Conservation (phyloP, 2,329 filamentous ascomycete species). For the Clonostachys rosea region DNA sequence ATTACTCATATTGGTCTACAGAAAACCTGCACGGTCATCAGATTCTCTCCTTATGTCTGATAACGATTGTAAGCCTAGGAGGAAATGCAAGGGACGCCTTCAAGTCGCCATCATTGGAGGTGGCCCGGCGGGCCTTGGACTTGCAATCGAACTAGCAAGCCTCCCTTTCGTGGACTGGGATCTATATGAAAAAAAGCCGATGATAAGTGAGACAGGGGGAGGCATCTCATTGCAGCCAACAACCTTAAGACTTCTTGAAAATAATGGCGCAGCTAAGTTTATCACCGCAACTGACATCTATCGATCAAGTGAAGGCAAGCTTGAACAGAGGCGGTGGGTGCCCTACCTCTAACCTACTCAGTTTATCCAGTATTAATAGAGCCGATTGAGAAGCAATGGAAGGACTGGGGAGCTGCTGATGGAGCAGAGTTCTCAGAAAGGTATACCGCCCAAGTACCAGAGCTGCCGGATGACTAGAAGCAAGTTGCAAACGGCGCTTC, state of each 20-base stretch:
- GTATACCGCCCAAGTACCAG: slow-evolving; percentile 11
- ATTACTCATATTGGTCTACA: too few species aligned
- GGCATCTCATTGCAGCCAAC: too few species aligned
- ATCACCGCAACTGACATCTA: slow-evolving; percentile 17
- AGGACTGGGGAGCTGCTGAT: slow-evolving; percentile 19
- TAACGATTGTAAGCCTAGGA: too few species aligned
- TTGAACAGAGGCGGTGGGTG: too few species aligned
- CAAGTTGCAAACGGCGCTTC: too few species aligned
- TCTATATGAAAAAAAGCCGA: slow-evolving; percentile 25
- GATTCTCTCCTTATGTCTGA: too few species aligned
- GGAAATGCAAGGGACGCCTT: not conserved
- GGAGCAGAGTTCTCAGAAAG: slow-evolving; percentile 11
- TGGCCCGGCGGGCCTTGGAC: slow-evolving; percentile 17
- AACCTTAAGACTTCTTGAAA: too few species aligned
- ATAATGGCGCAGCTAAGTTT: too few species aligned
- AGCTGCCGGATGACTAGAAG: slow-evolving; percentile 14
- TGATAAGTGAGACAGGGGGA: slow-evolving; percentile 13
- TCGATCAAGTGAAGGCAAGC: not conserved
- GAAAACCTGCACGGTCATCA: too few species aligned
- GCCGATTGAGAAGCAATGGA: slow-evolving; percentile 16
- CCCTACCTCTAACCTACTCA: too few species aligned
- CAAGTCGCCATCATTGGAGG: slow-evolving; percentile 17
- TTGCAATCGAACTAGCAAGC: slow-evolving; percentile 21
- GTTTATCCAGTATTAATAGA: too few species aligned
- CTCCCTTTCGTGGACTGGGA: slow-evolving; percentile 18